Evolutionary conservation across 1,284 basidiomycete genomes (phyloP).

Genomic region (Coriolopsis trogii): DNA sequence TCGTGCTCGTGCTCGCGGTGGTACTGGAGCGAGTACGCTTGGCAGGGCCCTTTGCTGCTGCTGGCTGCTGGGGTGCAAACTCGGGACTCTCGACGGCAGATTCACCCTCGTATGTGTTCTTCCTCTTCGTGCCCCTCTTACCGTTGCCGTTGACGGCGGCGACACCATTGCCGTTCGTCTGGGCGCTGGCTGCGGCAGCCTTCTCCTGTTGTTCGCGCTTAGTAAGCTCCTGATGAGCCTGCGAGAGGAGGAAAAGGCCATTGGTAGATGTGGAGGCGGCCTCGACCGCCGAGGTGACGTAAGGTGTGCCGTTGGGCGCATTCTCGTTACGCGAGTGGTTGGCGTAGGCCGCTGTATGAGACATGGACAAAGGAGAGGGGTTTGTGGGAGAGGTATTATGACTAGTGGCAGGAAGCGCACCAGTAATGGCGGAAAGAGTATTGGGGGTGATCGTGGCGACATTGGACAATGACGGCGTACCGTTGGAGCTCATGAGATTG

Average conservation of each 20-base stretch:
- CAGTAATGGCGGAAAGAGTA: conserved; percentile 82
- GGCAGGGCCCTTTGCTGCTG: conserved; percentile 18
- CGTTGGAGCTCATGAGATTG: conserved; percentile 83
- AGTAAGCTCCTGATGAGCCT: conserved; percentile 95
- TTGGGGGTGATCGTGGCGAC: conserved; percentile 88
- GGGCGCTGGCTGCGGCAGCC: conserved; percentile 40
- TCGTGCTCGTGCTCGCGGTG: conserved; percentile 23
- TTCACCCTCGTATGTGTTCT: conserved; percentile 50
- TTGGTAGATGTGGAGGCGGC: conserved; percentile 75
- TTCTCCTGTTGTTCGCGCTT: conserved; percentile 76
- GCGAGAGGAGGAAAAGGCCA: conserved; percentile 90
- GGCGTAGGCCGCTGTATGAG: conserved; percentile 32
- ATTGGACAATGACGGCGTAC: conserved; percentile 53
- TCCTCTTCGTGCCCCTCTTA: conserved; percentile 70
- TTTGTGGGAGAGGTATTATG: conserved; percentile 24
- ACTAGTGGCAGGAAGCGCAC: conserved; percentile 50
- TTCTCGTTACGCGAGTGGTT: conserved; percentile 37
- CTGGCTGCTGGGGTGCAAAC: conserved; percentile 27
- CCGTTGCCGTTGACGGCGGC: conserved; percentile 29
- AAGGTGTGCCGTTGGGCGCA: conserved; percentile 35
- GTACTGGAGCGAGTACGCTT: conserved; percentile 53
- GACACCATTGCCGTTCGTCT: conserved; percentile 26
- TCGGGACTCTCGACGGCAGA: conserved; percentile 38
- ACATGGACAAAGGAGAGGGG: conserved; percentile 37
- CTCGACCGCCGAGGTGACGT: conserved; percentile 48